Conservation (phyloP, 805 yeast species). For the Lipomyces sp. region DNA sequence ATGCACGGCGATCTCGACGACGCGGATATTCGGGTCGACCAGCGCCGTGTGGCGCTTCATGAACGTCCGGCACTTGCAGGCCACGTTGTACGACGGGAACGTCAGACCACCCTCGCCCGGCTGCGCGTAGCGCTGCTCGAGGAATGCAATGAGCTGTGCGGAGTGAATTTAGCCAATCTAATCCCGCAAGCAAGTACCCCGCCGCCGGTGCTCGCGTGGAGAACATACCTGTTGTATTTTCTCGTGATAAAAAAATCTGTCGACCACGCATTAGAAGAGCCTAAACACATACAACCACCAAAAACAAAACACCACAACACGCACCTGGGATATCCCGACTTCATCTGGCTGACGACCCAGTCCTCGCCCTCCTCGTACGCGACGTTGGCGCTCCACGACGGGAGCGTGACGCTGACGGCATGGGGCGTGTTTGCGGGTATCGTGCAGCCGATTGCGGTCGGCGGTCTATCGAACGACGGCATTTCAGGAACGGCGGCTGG, state of each 20-base stretch:
- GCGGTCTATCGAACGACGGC: slow-evolving; percentile 28
- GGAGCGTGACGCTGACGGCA: slow-evolving; percentile 91
- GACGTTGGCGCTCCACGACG: slow-evolving; percentile 91
- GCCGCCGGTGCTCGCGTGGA: too few relatives aligned
- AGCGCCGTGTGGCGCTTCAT: slow-evolving; percentile 43
- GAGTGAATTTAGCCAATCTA: too few relatives aligned
- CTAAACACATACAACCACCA: background rate
- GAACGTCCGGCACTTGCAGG: slow-evolving; percentile 81
- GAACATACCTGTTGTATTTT: slow-evolving; percentile 38
- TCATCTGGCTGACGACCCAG: slow-evolving; percentile 73
- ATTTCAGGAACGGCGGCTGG: too few relatives aligned
- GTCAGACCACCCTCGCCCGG: slow-evolving; percentile 71
- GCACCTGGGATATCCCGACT: slow-evolving; percentile 85
- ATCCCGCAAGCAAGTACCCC: too few relatives aligned
- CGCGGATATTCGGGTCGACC: slow-evolving; percentile 40
- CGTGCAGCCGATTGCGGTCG: slow-evolving; percentile 62
- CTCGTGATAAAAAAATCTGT: slow-evolving; percentile 40
- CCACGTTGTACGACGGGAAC: slow-evolving; percentile 74
- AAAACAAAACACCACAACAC: slow-evolving; percentile 44
- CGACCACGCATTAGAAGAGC: slow-evolving; percentile 65
- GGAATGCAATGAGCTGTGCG: slow-evolving; percentile 16
- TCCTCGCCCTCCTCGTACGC: slow-evolving; percentile 90
- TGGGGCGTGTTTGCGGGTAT: slow-evolving; percentile 89
- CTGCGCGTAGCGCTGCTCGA: slow-evolving; percentile 71
- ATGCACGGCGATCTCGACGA: slow-evolving; percentile 36